These are phyloP conservation scores for Dactylonectria macrodidyma DNA, from an alignment of 2,329 filamentous ascomycete genomes.

Conservation along the genomic window DNA sequence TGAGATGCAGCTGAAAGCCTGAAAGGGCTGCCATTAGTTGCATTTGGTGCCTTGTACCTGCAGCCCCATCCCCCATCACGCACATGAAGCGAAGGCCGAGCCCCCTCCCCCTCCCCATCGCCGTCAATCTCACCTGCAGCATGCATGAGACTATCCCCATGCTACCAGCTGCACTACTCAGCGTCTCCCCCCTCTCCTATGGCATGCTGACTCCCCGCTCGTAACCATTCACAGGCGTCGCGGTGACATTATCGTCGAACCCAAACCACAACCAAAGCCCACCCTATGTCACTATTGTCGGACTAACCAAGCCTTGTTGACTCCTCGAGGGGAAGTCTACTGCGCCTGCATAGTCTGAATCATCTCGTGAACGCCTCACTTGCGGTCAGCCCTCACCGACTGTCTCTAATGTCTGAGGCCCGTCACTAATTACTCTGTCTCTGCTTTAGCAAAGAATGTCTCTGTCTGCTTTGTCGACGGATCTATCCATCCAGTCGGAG, in stretches of 20 bases:
- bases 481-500: background rate
- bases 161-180: constrained; percentile 8
- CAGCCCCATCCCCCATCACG: constrained; percentile 16
- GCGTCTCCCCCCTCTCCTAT: background rate
- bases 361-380: constrained; percentile 5
- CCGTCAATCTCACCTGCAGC: constrained; percentile 32
- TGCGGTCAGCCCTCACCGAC: background rate
- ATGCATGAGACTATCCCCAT: constrained; percentile 34
- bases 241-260: background rate
- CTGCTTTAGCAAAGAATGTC: background rate
- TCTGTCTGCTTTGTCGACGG: constrained; percentile 7
- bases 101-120: constrained; percentile 3
- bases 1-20: constrained; percentile 1
- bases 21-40: background rate
- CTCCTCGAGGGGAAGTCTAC: background rate
- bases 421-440: background rate
- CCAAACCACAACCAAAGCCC: background rate
- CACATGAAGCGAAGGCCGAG: constrained; percentile 7
- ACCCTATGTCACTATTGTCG: background rate
- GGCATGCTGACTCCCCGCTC: constrained; percentile 15
- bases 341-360: background rate
- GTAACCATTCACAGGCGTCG: constrained; percentile 11
- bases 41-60: constrained; percentile 15
- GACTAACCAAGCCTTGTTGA: background rate
- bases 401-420: background rate